Evolutionary conservation across 257 asterid genomes (phyloP).

Genomic region (Solanum corneliomulleri): DNA sequence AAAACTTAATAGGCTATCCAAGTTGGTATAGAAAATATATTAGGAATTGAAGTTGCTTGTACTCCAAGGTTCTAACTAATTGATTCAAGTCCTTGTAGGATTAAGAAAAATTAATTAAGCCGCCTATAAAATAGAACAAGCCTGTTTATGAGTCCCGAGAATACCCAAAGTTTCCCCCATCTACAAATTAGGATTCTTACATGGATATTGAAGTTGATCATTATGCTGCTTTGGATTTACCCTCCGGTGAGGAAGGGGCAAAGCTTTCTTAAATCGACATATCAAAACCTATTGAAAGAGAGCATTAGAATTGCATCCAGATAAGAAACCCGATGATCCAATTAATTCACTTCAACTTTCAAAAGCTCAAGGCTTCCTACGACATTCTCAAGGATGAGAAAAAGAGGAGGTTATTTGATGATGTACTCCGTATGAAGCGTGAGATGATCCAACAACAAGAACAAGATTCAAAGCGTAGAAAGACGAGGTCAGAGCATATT

Average conservation of each 20-base stretch:
- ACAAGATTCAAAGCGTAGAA: background rate
- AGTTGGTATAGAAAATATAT: background rate
- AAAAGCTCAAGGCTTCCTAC: slow-evolving; percentile 40
- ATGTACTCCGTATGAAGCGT: background rate
- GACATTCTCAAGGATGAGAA: slow-evolving; percentile 44
- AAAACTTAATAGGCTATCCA: background rate
- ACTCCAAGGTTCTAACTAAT: background rate
- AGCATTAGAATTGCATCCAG: slow-evolving; percentile 62
- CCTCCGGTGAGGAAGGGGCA: slow-evolving; percentile 57
- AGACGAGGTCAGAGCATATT: background rate
- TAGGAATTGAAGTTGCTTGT: background rate
- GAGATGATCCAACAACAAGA: slow-evolving; percentile 18
- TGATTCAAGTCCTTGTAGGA: background rate
- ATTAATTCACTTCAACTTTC: slow-evolving; percentile 26
- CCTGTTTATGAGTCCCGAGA: background rate
- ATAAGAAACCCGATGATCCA: slow-evolving; percentile 53
- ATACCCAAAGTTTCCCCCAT: background rate
- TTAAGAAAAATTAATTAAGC: no score
- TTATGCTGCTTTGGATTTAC: slow-evolving; percentile 1
- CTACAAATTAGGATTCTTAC: background rate
- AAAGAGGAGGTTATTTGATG: slow-evolving; percentile 48
- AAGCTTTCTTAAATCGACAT: slow-evolving; percentile 40
- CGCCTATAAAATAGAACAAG: background rate
- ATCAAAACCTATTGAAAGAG: slow-evolving; percentile 38
- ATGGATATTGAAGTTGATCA: slow-evolving; percentile 49